Conservation (phyloP, 257 asterid species). For the Solanum tarapatanum region DNA sequence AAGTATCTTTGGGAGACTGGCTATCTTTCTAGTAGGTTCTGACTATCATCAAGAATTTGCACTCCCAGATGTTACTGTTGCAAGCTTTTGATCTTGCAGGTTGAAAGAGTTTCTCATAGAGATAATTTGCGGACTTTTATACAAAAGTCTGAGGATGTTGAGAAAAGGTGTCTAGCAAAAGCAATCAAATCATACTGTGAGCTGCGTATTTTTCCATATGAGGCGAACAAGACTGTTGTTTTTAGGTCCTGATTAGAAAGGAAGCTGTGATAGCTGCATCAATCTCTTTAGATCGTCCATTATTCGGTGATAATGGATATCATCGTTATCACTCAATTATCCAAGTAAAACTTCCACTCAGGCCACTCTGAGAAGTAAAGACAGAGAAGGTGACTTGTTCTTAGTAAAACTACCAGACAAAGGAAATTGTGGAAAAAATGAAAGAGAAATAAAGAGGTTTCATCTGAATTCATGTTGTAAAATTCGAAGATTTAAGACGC, state of each 20-base stretch:
- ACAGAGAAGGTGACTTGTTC: neutral
- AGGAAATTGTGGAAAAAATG: neutral
- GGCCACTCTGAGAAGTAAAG: neutral
- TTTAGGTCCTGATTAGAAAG: slow-evolving; percentile 23
- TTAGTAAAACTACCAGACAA: neutral
- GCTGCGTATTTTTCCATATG: slow-evolving; percentile 77
- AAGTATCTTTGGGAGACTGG: neutral
- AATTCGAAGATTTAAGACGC: neutral
- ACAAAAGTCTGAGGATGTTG: slow-evolving; percentile 82
- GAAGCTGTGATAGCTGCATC: neutral
- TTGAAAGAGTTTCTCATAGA: slow-evolving; percentile 89
- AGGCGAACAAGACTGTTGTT: slow-evolving; percentile 68
- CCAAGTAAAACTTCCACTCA: neutral
- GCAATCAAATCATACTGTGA: slow-evolving; percentile 86
- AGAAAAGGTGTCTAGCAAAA: slow-evolving; percentile 83
- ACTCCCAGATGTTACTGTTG: neutral
- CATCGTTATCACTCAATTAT: neutral
- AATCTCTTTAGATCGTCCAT: neutral
- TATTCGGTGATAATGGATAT: neutral
- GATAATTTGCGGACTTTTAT: slow-evolving; percentile 67
- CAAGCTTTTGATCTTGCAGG: slow-evolving; percentile 33
- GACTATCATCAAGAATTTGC: neutral
- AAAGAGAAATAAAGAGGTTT: neutral
- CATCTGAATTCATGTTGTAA: neutral
- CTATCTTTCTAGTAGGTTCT: neutral